Base-by-base conservation (phyloP, 306 rosid species). In the Myrica gale region DNA sequence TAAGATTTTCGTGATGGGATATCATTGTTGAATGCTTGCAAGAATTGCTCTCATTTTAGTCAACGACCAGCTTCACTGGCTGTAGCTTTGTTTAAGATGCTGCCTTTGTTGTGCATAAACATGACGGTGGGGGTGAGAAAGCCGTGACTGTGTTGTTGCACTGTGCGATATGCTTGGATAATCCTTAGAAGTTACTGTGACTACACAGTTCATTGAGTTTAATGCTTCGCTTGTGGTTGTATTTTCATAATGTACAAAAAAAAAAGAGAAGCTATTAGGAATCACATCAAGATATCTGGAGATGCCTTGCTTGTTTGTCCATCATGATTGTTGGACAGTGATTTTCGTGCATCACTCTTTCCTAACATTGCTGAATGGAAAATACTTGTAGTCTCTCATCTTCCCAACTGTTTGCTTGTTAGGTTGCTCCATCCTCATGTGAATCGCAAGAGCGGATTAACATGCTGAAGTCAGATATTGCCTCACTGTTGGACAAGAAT, bases 381-480 rank as follows among this genome's bases (percentile, higher is more conserved):
- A 32, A 32, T 32, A 32, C 37, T 32, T 32, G 0, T 32, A 32
- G 2, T 32, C 3, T 32, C 37, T 32, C 3, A 32, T 32, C 37
- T 32, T 32, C 37, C 37, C 37, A 32, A 32, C 37, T 32, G 37
- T 61, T 74, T 37, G 47, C 79, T 73, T 56, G 53, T 71, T 81
- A 93, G 98, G 85, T 69, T 63, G 86, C 62, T 67, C 86, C 91
- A 11, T 82, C 82, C 73, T 68, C 80, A 42, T 91, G 97, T 66
- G 98, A 90, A 80, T 84, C 89, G 13, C 85, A 91, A 0, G 98
- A 91, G 75, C 76, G 85, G 78, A 84, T 86, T 52, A 85, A 90
- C 87, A 76, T 86, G 84, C 79, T 94, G 74, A 94, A 88, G 82
- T 83, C 90, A 0, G 93, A 92, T 80, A 79, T 81, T 73, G 81